Base-by-base conservation (phyloP, 805 yeast genomes). In the Yamadazyma endophytica region DNA sequence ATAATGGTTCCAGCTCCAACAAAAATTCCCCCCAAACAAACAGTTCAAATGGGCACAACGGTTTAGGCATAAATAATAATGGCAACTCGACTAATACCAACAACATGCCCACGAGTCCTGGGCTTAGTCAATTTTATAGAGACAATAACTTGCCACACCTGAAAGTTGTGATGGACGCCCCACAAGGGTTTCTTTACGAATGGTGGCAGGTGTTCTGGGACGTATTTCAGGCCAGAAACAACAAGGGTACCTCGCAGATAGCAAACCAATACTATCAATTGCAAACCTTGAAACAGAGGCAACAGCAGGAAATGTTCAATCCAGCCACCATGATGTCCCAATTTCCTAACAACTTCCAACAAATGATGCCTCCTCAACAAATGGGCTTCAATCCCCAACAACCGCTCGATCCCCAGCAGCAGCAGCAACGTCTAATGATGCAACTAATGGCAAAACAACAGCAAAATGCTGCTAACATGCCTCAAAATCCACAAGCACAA, bases 181-280 rank as follows among this genome's bases (percentile, higher is more conserved):
- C 94, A 1, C 85, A 81, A 46, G 92, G 96, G 5, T 88, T 86
- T 49, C 60, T 88, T 15, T 80, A 76, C 48, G 97, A 89, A 54
- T 88, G 97, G 97, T 88, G 96, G 96, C 87, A 79, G 64, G 78
- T 89, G 12, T 89, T 88, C 53, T 89, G 96, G 96, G 96, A 88
- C 52, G 79, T 87, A 17, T 85, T 82, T 57, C 83, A 83, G 49
- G 95, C 94, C 3, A 71, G 87, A 45, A 77, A 85, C 24, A 77
- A 74, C 40, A 64, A 79, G 36, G 81, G 77, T 11, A 76, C 79
- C 9, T 28, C 39, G 16, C 39, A 30, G 9, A 28, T 73, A 35
- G 90, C 92, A 3, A 72, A 75, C 27, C 84, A 82, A 49, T 85
- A 83, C 56, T 78, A 77, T 47, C 84, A 81, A 42, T 66, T 76